A percentile compares a stretch with the other conserved stretches of the same genome.
Evolutionary conservation across 148 eudicot species (phyloP).

Genomic region (Bassia scoparia): DNA sequence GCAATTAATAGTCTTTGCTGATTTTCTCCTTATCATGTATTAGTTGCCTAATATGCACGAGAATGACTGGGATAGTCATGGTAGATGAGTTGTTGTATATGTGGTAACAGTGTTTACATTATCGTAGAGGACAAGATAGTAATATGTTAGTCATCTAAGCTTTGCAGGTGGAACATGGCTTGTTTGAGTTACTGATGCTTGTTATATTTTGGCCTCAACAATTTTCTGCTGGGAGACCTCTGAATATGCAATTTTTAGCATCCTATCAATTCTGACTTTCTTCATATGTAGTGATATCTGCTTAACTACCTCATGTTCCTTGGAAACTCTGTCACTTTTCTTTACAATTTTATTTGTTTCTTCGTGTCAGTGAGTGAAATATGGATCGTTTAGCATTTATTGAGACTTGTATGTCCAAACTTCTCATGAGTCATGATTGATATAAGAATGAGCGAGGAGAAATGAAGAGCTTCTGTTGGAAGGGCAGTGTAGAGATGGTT

Average conservation of each 20-base stretch:
- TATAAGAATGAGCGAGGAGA: background rate
- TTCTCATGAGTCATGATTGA: background rate
- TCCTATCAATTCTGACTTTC: background rate
- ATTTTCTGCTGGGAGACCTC: background rate
- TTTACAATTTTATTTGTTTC: background rate
- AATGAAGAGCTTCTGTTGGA: background rate
- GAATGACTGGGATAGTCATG: background rate
- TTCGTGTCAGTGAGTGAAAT: background rate
- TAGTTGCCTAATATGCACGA: background rate
- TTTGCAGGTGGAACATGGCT: slow-evolving; percentile 1
- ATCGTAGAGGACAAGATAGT: background rate
- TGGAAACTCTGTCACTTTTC: background rate
- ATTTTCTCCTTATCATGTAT: background rate
- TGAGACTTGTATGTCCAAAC: background rate
- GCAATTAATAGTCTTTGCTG: background rate
- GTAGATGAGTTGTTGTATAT: background rate
- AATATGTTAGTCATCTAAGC: background rate
- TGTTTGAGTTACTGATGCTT: background rate
- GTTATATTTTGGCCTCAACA: background rate
- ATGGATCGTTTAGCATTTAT: background rate
- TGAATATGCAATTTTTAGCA: background rate
- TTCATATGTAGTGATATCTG: background rate
- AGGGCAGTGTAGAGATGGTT: background rate
- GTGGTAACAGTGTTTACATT: background rate
- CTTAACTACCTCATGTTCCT: background rate